Evolutionary conservation across 148 eudicot genomes (phyloP), one percentile per base, ranked within the genome.

Genomic region (Chenopodium berlandieri): DNA sequence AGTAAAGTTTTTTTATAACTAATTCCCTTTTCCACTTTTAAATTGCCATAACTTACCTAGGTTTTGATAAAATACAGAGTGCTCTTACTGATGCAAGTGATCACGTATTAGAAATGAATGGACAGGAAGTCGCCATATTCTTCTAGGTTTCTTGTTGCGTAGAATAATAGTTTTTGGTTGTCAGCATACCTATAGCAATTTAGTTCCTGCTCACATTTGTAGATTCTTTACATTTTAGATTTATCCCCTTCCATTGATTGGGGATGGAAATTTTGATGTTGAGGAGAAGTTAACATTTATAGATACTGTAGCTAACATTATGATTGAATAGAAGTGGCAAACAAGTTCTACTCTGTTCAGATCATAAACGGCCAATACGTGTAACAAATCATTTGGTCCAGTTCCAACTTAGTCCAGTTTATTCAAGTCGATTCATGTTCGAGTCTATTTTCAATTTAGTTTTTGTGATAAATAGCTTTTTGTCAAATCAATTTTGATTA

Each of bases 91-190:
- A 95, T 86, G 99, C 99, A 81, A 87, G 90, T 46, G 99, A 95
- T 83, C 99, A 95, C 85, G 99, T 95, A 60, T 80, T 85, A 75
- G 99, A 95, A 89, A 95, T 95, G 97, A 91, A 84, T 76, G 99
- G 90, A 87, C 90, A 89, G 84, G 98, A 95, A 86, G 80, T 95
- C 22, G 81, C 77, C 47, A 76, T 95, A 71, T 85, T 85, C 47
- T 95, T 95, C 83, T 93, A 88, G 85, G 66, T 23, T 60, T 30
- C 50, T 72, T 73, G 30, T 23, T 7, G 31, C 31, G 9, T 34
- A 78, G 73, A 10, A 25, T 7, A 44, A 64, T 46, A 17, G 40
- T 78, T 78, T n/a, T 19, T 7, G 34, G 12, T 67, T 62, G 65
- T 27, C 80, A 78, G 74, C 22, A 19, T 71, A 71, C 48, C 50